Percentiles rank a stretch among this genome's conserved stretches.
Conservation (phyloP, 768 basidiomycete species). For the Suillus ampliporus region DNA sequence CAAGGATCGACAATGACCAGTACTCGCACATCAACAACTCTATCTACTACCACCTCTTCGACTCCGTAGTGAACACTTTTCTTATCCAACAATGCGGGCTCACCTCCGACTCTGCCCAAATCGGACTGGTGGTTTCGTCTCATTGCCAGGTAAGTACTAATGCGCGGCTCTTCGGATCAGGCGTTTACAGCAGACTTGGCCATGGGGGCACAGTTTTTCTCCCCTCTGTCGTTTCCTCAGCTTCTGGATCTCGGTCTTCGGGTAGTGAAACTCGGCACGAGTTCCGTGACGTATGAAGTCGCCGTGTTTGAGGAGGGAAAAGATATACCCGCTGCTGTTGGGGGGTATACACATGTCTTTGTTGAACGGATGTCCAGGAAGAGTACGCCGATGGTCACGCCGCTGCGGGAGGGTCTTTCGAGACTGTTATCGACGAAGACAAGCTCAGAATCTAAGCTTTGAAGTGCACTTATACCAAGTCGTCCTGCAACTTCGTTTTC, state of each 20-base stretch:
- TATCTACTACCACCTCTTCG: slow-evolving; percentile 82
- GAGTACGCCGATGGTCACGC: slow-evolving; percentile 52
- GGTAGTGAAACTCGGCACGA: slow-evolving; percentile 69
- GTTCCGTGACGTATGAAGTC: slow-evolving; percentile 81
- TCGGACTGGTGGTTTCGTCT: slow-evolving; percentile 82
- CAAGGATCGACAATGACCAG: slow-evolving; percentile 89
- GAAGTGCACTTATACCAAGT: slow-evolving; percentile 10
- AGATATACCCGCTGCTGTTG: slow-evolving; percentile 46
- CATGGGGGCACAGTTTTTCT: slow-evolving; percentile 56
- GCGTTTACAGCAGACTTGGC: background rate
- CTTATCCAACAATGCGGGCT: slow-evolving; percentile 69
- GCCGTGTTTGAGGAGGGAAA: slow-evolving; percentile 63
- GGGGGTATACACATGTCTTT: slow-evolving; percentile 84
- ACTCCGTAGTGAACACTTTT: slow-evolving; percentile 82
- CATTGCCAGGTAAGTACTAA: slow-evolving; percentile 58
- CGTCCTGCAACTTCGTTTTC: background rate
- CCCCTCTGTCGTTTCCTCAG: slow-evolving; percentile 75
- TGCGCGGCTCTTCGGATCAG: background rate
- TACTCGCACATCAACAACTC: slow-evolving; percentile 85
- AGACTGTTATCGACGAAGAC: slow-evolving; percentile 11
- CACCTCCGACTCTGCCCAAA: slow-evolving; percentile 55
- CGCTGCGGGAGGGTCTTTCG: slow-evolving; percentile 51
- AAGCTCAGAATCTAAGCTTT: slow-evolving; percentile 23
- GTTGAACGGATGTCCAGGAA: slow-evolving; percentile 66
- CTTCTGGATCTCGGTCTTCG: slow-evolving; percentile 73